A percentile compares a stretch with the other conserved stretches of the same genome.
phyloP scores from a whole-genome alignment of 1,284 basidiomycete species.

The Dichomitus squalens region DNA sequence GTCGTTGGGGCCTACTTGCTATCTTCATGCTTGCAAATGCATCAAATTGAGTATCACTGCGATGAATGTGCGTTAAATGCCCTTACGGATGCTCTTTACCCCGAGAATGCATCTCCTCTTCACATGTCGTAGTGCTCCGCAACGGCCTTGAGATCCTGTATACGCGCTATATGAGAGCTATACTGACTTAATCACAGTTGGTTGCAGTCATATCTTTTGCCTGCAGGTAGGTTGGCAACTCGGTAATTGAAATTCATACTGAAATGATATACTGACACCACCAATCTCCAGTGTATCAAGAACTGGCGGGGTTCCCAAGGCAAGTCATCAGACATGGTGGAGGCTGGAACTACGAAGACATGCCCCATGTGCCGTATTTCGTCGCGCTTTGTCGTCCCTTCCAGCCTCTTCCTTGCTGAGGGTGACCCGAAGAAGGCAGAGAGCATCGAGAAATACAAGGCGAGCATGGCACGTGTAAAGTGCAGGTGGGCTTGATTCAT shows the following conservation, averaged over 20 bases:
- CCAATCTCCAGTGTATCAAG: slow-evolving; percentile 77
- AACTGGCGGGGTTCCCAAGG: slow-evolving; percentile 66
- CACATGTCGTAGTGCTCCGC: no score
- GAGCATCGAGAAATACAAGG: slow-evolving; percentile 60
- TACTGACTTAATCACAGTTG: slow-evolving; percentile 39
- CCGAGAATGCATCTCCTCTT: no score
- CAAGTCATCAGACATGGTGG: slow-evolving; percentile 51
- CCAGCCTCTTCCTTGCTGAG: slow-evolving; percentile 61
- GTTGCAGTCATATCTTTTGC: slow-evolving; percentile 77
- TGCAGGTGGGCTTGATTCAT: slow-evolving; percentile 52
- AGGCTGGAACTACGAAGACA: slow-evolving; percentile 64
- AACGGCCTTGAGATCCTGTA: no score
- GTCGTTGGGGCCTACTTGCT: no score
- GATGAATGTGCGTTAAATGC: no score
- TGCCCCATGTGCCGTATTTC: slow-evolving; percentile 72
- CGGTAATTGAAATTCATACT: slow-evolving; percentile 1
- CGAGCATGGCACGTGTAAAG: slow-evolving; percentile 66
- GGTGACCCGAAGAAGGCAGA: slow-evolving; percentile 53
- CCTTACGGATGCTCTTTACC: no score
- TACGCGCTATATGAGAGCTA: background rate
- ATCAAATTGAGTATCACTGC: no score
- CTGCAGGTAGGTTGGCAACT: slow-evolving; percentile 44
- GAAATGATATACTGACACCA: background rate
- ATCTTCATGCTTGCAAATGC: no score
- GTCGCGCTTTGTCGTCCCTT: slow-evolving; percentile 70